Base-by-base conservation (phyloP, 2,329 filamentous ascomycete species). In the Chalara sp. region DNA sequence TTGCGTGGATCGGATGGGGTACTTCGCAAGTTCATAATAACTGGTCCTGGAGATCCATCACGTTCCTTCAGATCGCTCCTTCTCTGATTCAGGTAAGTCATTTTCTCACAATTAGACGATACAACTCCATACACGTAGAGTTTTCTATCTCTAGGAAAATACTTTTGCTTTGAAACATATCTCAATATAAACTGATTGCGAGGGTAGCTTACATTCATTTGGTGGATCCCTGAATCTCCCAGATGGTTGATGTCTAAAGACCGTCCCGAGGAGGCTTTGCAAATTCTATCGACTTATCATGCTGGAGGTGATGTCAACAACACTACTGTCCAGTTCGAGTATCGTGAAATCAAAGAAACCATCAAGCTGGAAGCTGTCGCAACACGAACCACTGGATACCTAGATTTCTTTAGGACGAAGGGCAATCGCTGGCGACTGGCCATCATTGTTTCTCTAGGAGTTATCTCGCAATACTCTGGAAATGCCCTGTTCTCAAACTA, bases 21-120 rank as follows among this genome's bases (percentile, higher is more conserved):
- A 85, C 81, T 1, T 69, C 76, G 13, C 69, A 73, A 35, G 76
- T 84, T 53, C 61, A 67, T 8, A 76, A 65, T 55, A 70, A 84
- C 59, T 86, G 82, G 81, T 79, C 79, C 2, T 87, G 83, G 83
- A 73, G 81, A 42, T 79, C 78, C 37, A 81, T 84, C 48, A 80
- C 78, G 6, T 69, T 85, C n/a, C 69, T 86, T 13, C 83, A 86
- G 67, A 73, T 78, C 31, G 63, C 79, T 1, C 81, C 81, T 11
- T 45, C 43, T 6, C 28, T 45, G 13, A 45, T 32, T 32, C 43
- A 45, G 13, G 21, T 21, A 21, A 21, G 21, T 21, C 21, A 21
- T 21, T 21, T 21, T 21, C 21, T 21, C 21, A 3, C 21, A 21
- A 21, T 21, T 21, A 21, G 21, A 3, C 21, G 21, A 21, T 21